phyloP scores from a whole-genome alignment of 192 early-diverging fungal species.

The Coemansia sp. region DNA sequence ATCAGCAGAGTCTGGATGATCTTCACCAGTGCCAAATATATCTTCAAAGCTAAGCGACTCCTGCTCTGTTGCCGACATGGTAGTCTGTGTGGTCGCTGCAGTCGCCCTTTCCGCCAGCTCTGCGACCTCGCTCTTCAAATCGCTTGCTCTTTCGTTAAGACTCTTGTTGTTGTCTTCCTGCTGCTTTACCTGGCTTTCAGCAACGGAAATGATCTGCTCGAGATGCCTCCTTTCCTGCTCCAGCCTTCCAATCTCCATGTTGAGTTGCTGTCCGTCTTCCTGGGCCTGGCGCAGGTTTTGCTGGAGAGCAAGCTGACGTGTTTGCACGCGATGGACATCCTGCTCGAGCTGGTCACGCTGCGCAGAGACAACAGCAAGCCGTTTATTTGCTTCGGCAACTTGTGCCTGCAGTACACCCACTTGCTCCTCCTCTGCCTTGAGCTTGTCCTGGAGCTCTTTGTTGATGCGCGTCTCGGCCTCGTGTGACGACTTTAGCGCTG shows the following conservation, averaged over 20 bases:
- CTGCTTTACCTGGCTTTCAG: constrained; percentile 30
- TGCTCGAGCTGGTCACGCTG: constrained; percentile 48
- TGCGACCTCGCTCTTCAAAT: constrained; percentile 16
- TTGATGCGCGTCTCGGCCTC: constrained; percentile 51
- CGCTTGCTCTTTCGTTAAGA: constrained; percentile 8
- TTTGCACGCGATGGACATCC: constrained; percentile 44
- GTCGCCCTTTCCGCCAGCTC: constrained; percentile 22
- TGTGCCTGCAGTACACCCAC: constrained; percentile 31
- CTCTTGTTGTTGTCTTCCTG: constrained; percentile 24
- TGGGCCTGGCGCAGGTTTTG: constrained; percentile 44
- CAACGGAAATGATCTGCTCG: constrained; percentile 20
- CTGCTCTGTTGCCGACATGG: constrained; percentile 6
- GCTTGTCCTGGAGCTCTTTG: constrained; percentile 51
- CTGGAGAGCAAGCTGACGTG: constrained; percentile 40
- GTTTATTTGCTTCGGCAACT: constrained; percentile 35
- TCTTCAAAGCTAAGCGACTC: constrained; percentile 53
- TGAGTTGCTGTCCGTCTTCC: constrained; percentile 42
- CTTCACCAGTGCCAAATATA: constrained; percentile 43
- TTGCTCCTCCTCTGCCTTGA: constrained; percentile 33
- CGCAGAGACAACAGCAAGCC: constrained; percentile 35
- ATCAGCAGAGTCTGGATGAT: constrained; percentile 17
- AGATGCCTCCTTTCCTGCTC: constrained; percentile 41
- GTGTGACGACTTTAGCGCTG: constrained; percentile 47
- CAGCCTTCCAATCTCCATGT: constrained; percentile 27
- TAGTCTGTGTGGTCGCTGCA: constrained; percentile 9